A percentile compares a stretch with the other conserved stretches of the same genome.
These are phyloP conservation scores for Sporisorium graminicola DNA, from an alignment of 1,284 basidiomycete genomes.

Conservation along the genomic window DNA sequence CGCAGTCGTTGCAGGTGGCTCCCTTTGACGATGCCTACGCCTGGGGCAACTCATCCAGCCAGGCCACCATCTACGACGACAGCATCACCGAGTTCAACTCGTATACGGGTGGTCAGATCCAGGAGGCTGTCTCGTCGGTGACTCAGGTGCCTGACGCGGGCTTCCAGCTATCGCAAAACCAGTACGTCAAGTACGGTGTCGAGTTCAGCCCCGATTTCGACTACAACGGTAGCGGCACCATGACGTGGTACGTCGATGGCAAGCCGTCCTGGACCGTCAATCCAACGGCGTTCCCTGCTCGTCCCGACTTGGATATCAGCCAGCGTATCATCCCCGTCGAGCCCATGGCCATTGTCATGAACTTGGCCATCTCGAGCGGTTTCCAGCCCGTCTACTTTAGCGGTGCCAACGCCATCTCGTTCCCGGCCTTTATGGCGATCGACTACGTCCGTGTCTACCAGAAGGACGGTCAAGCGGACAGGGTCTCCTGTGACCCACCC, in stretches of 20 bases:
- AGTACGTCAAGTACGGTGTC: slow-evolving; percentile 62
- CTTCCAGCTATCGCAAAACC: slow-evolving; percentile 45
- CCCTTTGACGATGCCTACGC: slow-evolving; percentile 66
- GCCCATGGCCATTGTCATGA: slow-evolving; percentile 67
- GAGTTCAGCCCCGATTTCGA: slow-evolving; percentile 67
- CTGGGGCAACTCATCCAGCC: slow-evolving; percentile 51
- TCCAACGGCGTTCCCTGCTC: slow-evolving; percentile 42
- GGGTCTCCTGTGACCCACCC: slow-evolving; percentile 58
- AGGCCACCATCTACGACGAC: slow-evolving; percentile 57
- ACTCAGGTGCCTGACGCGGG: slow-evolving; percentile 58
- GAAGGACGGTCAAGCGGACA: slow-evolving; percentile 48
- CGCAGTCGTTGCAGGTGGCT: slow-evolving; percentile 68
- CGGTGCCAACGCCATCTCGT: slow-evolving; percentile 39
- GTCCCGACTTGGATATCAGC: slow-evolving; percentile 48
- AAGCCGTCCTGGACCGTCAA: slow-evolving; percentile 64
- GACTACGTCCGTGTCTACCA: slow-evolving; percentile 67
- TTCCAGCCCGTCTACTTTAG: slow-evolving; percentile 63
- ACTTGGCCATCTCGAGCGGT: slow-evolving; percentile 61
- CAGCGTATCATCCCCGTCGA: slow-evolving; percentile 62
- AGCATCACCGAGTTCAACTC: slow-evolving; percentile 58
- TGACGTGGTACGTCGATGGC: slow-evolving; percentile 67
- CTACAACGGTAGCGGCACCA: slow-evolving; percentile 55
- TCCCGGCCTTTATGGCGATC: slow-evolving; percentile 58
- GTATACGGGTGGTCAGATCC: slow-evolving; percentile 65
- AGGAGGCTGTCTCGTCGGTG: slow-evolving; percentile 68